Base-by-base conservation (phyloP, 768 basidiomycete species). In the Mycena belliarum region DNA sequence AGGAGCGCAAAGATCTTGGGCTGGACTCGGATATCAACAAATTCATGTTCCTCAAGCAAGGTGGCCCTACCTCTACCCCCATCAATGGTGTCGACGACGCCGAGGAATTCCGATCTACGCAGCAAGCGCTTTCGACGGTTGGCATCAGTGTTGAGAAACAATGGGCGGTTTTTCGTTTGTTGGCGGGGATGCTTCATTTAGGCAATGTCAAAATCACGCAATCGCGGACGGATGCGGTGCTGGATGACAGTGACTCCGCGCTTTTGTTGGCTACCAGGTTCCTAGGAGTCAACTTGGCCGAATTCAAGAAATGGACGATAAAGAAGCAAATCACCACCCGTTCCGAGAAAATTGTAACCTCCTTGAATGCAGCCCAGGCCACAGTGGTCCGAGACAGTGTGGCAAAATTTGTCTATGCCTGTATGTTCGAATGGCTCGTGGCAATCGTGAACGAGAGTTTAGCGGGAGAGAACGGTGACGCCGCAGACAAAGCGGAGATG, bases 221-320 rank as follows among this genome's bases (percentile, higher is more conserved):
- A 63, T 74, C 81, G 43, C 85, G 96, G 38, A 88, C 80, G 33
- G 96, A 99, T 68, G 88, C 95, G 3, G 77, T 82, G 12, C 82
- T 99, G 45, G 87, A 92, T 57, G 94, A 95, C 65, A 81, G 82
- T 47, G 96, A 98, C 68, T 70, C 89, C 16, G 83, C 91, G 18
- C 79, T 98, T 28, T 77, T 85, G 33, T 76, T 93, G 41, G 88
- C 95, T 18, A 94, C 94, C 2, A 85, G 89, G 4, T 91, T 99
- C 70, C 79, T 99, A 44, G 97, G 97, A 14, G 85, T 99, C 53
- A 87, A 90, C 50, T 77, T 91, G 28, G 81, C 86, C 18, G 97
- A 98, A 59, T 99, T 99, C 83, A 98, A 93, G 79, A 98, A 92
- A 72, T 99, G 97, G 97, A 95, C 92, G 1, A 75, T 97, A 75